phyloP scores from a whole-genome alignment of 768 basidiomycete species.

The Exidia glandulosa region DNA sequence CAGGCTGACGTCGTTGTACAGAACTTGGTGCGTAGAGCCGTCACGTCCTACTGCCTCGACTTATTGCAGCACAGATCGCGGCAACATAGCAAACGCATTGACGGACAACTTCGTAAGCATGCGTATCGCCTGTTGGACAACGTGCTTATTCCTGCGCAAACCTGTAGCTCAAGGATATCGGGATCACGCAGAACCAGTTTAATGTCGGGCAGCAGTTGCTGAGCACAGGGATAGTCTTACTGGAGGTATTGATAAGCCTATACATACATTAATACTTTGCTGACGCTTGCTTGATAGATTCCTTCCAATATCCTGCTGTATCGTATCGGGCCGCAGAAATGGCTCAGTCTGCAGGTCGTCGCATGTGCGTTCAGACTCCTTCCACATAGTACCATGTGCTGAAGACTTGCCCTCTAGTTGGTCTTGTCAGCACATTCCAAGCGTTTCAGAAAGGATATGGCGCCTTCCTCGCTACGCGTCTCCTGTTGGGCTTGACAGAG shows the following conservation, averaged over 20 bases:
- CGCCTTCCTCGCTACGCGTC: background rate
- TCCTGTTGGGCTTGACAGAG: background rate
- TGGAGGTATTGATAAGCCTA: background rate
- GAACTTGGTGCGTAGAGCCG: background rate
- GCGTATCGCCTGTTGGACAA: background rate
- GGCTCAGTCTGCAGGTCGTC: background rate
- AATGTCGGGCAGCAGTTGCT: background rate
- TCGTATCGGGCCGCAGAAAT: background rate
- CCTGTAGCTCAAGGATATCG: background rate
- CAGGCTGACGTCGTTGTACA: background rate
- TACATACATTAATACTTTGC: background rate
- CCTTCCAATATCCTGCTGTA: background rate
- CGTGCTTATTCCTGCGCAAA: background rate
- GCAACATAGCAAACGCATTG: background rate
- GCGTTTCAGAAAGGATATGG: background rate
- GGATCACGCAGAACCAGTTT: background rate
- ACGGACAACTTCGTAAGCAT: background rate
- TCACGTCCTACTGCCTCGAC: background rate
- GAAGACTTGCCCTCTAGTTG: background rate
- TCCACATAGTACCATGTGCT: background rate
- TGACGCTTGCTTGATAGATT: background rate
- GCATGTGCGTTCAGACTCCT: background rate
- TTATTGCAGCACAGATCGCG: background rate
- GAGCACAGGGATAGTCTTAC: background rate
- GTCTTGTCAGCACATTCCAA: background rate